These are phyloP conservation scores for Aurantiochytrium sp. DNA, from an alignment of 108 stramenopile genomes.

Conservation along the genomic window DNA sequence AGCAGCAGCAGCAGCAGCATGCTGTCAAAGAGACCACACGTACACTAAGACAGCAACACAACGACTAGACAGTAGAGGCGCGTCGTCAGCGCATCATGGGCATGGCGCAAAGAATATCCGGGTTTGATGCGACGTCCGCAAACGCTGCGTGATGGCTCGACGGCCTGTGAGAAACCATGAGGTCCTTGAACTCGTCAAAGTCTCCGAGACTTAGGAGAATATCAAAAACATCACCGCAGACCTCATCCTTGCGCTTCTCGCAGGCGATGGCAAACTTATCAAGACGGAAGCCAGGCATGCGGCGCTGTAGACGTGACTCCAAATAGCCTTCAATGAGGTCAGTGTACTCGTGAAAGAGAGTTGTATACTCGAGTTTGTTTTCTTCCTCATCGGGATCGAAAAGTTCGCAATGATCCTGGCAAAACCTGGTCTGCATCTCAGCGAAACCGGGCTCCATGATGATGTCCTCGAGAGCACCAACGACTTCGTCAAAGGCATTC, in stretches of 20 bases:
- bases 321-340: constrained; percentile 27
- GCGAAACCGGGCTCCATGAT: constrained; percentile 11
- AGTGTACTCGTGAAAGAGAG: constrained; percentile 40
- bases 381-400: constrained; percentile 33
- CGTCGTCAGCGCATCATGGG: not conserved
- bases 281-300: constrained; percentile 26
- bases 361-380: constrained; percentile 45
- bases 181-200: constrained; percentile 46
- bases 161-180: constrained; percentile 44
- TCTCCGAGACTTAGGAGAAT: constrained; percentile 41
- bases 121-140: not conserved
- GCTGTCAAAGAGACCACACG: too few relatives aligned
- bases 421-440: constrained; percentile 18
- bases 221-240: constrained; percentile 46
- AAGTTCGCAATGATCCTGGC: constrained; percentile 19
- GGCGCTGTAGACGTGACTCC: not conserved
- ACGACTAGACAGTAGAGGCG: too few relatives aligned
- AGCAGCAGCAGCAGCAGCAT: too few relatives aligned
- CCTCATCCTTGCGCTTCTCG: constrained; percentile 24
- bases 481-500: constrained; percentile 17
- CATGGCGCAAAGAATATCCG: not conserved
- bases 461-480: constrained; percentile 17
- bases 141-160: not conserved
- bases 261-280: not conserved
- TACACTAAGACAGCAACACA: too few relatives aligned